Conservation (phyloP, 192 early-diverging fungal genomes). For the Umbelopsis sp. region DNA sequence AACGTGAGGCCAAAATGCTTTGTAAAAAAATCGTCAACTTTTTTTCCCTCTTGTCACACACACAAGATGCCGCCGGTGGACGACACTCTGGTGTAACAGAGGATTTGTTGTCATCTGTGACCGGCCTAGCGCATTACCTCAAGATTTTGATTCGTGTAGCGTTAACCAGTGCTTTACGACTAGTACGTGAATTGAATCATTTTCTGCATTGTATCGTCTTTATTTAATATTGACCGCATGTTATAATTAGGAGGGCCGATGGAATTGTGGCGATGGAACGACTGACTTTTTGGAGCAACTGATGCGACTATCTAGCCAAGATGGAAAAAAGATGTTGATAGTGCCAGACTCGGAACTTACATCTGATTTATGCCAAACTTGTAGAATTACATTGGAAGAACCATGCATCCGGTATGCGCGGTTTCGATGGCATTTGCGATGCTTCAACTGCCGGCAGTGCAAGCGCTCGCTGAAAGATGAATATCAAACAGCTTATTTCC, state of each 20-base stretch:
- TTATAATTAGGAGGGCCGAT: background rate
- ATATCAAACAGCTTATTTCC: slow-evolving; percentile 23
- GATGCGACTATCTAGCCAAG: background rate
- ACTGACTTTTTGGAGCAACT: slow-evolving; percentile 18
- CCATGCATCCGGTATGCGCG: slow-evolving; percentile 75
- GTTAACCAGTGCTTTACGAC: slow-evolving; percentile 81
- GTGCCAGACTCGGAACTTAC: slow-evolving; percentile 61
- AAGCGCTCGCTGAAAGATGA: slow-evolving; percentile 42
- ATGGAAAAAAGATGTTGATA: slow-evolving; percentile 25
- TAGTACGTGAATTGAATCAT: slow-evolving; percentile 50
- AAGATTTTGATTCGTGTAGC: slow-evolving; percentile 91
- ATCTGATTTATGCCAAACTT: slow-evolving; percentile 83
- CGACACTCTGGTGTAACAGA: slow-evolving; percentile 70
- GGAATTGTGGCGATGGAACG: slow-evolving; percentile 2
- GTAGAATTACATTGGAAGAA: slow-evolving; percentile 83
- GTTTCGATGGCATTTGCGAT: slow-evolving; percentile 83
- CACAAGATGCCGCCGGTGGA: slow-evolving; percentile 56
- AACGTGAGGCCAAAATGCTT: slow-evolving; percentile 92
- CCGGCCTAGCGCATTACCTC: slow-evolving; percentile 88
- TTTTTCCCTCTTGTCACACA: slow-evolving; percentile 86
- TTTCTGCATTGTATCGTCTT: background rate
- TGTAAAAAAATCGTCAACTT: slow-evolving; percentile 95
- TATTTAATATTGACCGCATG: background rate
- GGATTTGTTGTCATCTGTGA: slow-evolving; percentile 88
- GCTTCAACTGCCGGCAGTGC: slow-evolving; percentile 82